Evolutionary conservation across 1,284 basidiomycete genomes (phyloP).

Genomic region (Vanrija pseudolonga): DNA sequence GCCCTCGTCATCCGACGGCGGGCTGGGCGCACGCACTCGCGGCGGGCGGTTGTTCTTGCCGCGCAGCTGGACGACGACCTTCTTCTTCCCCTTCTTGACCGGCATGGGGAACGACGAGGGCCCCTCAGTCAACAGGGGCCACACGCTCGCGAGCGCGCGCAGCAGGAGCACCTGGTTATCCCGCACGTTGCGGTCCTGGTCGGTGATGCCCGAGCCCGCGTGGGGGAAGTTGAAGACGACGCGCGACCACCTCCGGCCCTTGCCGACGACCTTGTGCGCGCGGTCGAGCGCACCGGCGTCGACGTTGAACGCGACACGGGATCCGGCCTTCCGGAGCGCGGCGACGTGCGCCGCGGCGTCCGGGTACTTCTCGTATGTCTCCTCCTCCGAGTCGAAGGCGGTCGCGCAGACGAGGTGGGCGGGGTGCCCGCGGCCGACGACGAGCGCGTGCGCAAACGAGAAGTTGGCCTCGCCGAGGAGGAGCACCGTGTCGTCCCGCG

Average conservation of each 20-base stretch:
- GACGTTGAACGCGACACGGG: conserved; percentile 72
- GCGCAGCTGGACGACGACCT: neutral
- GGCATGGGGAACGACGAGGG: conserved; percentile 24
- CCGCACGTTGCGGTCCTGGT: conserved; percentile 89
- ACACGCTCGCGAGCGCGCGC: conserved; percentile 73
- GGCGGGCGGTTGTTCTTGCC: conserved; percentile 9
- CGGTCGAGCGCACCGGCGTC: conserved; percentile 75
- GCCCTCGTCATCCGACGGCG: conserved; percentile 9
- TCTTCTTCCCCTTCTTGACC: conserved; percentile 11
- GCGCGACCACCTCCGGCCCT: conserved; percentile 57
- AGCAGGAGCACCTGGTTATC: conserved; percentile 87
- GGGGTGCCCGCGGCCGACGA: conserved; percentile 58
- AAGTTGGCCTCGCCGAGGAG: conserved; percentile 95
- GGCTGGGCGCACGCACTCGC: conserved; percentile 3
- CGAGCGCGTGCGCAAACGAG: conserved; percentile 77
- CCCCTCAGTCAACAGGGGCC: conserved; percentile 62
- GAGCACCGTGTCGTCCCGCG: conserved; percentile 69
- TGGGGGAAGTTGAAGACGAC: conserved; percentile 97
- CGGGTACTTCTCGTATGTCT: conserved; percentile 79
- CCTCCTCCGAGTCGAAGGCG: conserved; percentile 74
- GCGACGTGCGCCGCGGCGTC: conserved; percentile 65
- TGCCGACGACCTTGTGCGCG: conserved; percentile 52
- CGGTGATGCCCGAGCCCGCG: conserved; percentile 86
- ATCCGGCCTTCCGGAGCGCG: conserved; percentile 60
- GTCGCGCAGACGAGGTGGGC: conserved; percentile 76